Base-by-base conservation (phyloP, 2,329 filamentous ascomycete species). In the Plectosphaerella sp. region DNA sequence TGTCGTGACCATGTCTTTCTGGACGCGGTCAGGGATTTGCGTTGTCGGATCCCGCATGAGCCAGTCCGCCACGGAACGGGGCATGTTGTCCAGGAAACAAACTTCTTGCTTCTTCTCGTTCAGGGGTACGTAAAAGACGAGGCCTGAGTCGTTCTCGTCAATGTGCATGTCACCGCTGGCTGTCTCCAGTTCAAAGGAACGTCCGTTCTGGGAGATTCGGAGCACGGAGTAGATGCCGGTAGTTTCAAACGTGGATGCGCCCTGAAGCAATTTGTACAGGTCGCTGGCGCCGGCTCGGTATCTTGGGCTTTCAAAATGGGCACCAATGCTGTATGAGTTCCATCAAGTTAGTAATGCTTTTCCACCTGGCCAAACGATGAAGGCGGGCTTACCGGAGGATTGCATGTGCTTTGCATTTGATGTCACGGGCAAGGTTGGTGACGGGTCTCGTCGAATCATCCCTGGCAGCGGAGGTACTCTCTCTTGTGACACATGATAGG, bases 91-190 rank as follows among this genome's bases (percentile, higher is more conserved):
- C 11, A 52, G 56, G 54, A 67, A 71, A 48, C 60, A 64, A 6
- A 62, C 56, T 5, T 62, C 56, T 46, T 67, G 70, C 0, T 53
- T 45, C 10, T 59, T 54, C 12, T 56, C 57, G 10, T 63, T 48
- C 4, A 54, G 55, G 0, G 71, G 70, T 1, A 73, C 51, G n/a
- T 66, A 72, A 0, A 72, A 48, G 4, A 54, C 57, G 4, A 70
- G 54, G 1, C 24, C 12, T 1, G 22, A 50, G 0, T 47, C 16
- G 1, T 52, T 48, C 9, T 71, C 66, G 0, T 62, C 55, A n/a
- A 73, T 58, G 7, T 70, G 66, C 3, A 67, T 35, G 1, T 60
- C 54, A 6, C 58, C 59, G 14, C 45, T 53, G 1, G 59, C 52
- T 7, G 61, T 53, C 2, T 60, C 45, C 4, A 63, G 57, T 0